Evolutionary conservation across 768 basidiomycete species (phyloP), one percentile per base, ranked within the genome.

Genomic region (Tricholoma furcatifolium): DNA sequence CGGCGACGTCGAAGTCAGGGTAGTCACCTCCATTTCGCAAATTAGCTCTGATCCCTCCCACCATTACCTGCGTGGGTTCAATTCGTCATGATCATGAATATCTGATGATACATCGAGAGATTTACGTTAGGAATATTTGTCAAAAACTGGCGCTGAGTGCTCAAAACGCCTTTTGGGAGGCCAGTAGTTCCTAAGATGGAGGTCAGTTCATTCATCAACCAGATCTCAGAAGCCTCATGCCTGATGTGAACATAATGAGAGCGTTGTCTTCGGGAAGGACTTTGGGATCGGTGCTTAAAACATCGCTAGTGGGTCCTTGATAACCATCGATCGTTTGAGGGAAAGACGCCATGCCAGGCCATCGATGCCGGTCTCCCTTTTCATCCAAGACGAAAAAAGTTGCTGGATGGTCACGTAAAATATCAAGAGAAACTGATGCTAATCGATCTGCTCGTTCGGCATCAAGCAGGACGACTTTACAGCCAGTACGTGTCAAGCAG

Each of bases 141-240:
- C 43, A 87, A 58, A 57, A 78, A 84, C 57, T 79, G 79, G 10
- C 85, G 76, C 53, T 87, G 84, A 0, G 84, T 83, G 58, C 81
- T 82, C 35, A 86, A 65, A 31, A 87, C 86, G 15, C 83, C 86
- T 66, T 88, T 85, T 24, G 83, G 82, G 31, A 82, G 56, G n/a
- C 81, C 78, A 4, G 83, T 84, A 4, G 75, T 76, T 27, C 75
- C 74, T 69, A 17, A 61, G 54, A 54, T 39, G 40, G 9, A 30
- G 36, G 39, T 7, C 21, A n/a, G 40, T 23, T 32, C 10, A 15
- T 39, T 41, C 24, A 40, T 38, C 43, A 4, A 42, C 20, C 21
- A 20, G 35, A 49, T 20, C n/a, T 34, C 53, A 32, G 27, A 24
- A 40, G 27, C 53, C 46, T 4, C 60, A 44, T 56, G 69, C 85